Percentiles rank a stretch among this genome's conserved stretches.
Conservation (phyloP, 768 basidiomycete genomes). For the Daedaleopsis sinensis region DNA sequence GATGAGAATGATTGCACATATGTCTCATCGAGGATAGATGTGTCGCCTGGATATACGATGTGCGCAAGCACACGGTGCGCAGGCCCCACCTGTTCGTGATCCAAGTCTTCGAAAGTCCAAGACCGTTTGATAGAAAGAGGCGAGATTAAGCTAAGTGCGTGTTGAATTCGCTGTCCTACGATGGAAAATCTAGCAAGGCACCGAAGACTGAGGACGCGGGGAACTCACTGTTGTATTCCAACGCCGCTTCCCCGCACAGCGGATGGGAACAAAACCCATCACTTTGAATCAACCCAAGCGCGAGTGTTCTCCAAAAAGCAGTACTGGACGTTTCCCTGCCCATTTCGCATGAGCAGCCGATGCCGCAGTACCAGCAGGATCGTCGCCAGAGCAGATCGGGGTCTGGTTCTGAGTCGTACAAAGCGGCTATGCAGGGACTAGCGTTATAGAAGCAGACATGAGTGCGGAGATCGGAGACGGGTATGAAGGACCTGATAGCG, state of each 20-base stretch:
- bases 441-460: constrained; percentile 27
- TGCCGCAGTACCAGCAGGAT: constrained; percentile 15
- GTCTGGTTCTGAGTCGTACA: constrained; percentile 22
- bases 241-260: constrained; percentile 17
- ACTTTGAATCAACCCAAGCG: constrained; percentile 17
- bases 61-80: not conserved
- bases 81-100: not conserved
- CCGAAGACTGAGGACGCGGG: not conserved
- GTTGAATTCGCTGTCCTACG: not conserved
- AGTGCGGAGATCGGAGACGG: constrained; percentile 19
- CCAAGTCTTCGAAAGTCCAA: not conserved
- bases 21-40: not conserved
- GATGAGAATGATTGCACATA: not conserved
- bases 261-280: constrained; percentile 26
- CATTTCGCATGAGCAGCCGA: not conserved
- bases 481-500: constrained; percentile 19
- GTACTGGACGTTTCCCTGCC: constrained; percentile 6
- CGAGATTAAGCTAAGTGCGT: not conserved
- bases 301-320: constrained; percentile 23
- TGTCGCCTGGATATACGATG: not conserved
- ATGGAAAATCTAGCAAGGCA: not conserved
- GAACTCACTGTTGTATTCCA: constrained; percentile 20
- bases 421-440: constrained; percentile 16
- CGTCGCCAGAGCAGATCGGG: constrained; percentile 21
- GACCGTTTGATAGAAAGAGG: not conserved